A percentile compares a stretch with the other conserved stretches of the same genome.
Evolutionary conservation across 2,329 filamentous ascomycete species (phyloP).

Genomic region (Alternaria sp.): DNA sequence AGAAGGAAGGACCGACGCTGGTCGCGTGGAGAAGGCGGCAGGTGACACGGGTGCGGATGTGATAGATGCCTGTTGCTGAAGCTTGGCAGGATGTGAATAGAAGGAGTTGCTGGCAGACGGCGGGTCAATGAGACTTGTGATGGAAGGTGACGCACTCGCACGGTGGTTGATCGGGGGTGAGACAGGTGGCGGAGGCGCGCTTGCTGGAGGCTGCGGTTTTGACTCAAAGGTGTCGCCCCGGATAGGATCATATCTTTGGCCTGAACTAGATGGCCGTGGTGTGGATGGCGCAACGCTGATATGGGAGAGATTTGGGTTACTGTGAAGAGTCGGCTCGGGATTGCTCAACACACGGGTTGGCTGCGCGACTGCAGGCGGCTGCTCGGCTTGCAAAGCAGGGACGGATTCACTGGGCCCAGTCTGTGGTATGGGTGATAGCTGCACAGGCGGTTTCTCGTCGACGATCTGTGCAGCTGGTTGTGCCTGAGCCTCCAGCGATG

Average conservation of each 20-base stretch:
- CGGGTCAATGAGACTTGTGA: slow-evolving; percentile 86
- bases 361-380: slow-evolving; percentile 32
- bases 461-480: slow-evolving; percentile 31
- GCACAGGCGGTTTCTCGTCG: slow-evolving; percentile 35
- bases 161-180: slow-evolving; percentile 68
- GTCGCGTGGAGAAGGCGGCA: slow-evolving; percentile 38
- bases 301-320: slow-evolving; percentile 45
- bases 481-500: slow-evolving; percentile 43
- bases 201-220: slow-evolving; percentile 52
- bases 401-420: slow-evolving; percentile 36
- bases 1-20: slow-evolving; percentile 35
- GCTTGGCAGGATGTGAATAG: slow-evolving; percentile 40
- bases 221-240: slow-evolving; percentile 63
- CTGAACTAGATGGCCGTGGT: slow-evolving; percentile 66
- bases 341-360: slow-evolving; percentile 47
- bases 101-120: slow-evolving; percentile 52
- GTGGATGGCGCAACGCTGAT: slow-evolving; percentile 56
- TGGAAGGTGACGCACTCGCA: slow-evolving; percentile 89
- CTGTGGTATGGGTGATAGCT: slow-evolving; percentile 36
- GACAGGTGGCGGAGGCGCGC: slow-evolving; percentile 54
- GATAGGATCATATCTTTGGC: slow-evolving; percentile 89
- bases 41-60: slow-evolving; percentile 51
- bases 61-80: slow-evolving; percentile 45
- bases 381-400: slow-evolving; percentile 34
- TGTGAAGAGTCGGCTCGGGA: slow-evolving; percentile 46